A percentile compares a stretch with the other conserved stretches of the same genome.
Evolutionary conservation across 352 stramenopile genomes (phyloP).

Genomic region (Globisporangium recalcitrans): DNA sequence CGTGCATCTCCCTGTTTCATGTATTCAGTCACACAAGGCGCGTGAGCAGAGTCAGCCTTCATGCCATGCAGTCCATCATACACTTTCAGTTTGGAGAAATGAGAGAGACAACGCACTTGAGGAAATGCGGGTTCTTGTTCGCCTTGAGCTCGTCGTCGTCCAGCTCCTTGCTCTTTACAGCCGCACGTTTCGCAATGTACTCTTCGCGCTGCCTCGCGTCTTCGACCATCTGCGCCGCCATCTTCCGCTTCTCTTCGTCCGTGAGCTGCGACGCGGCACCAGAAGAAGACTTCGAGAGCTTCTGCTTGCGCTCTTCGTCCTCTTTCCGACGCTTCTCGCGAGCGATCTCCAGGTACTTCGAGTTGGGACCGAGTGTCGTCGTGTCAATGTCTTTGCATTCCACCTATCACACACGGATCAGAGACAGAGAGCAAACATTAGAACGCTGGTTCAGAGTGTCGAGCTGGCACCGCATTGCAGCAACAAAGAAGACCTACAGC

Average conservation of each 20-base stretch:
- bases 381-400: slow-evolving; percentile 73
- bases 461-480: neutral
- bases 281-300: slow-evolving; percentile 43
- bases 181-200: slow-evolving; percentile 44
- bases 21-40: neutral
- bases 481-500: slow-evolving; percentile 26
- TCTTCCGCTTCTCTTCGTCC: slow-evolving; percentile 57
- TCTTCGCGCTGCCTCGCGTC: slow-evolving; percentile 67
- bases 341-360: slow-evolving; percentile 68
- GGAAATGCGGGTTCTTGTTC: slow-evolving; percentile 62
- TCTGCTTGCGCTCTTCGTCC: slow-evolving; percentile 61
- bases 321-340: slow-evolving; percentile 62
- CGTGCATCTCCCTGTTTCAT: slow-evolving; percentile 53
- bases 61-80: neutral
- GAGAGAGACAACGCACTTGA: slow-evolving; percentile 45
- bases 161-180: slow-evolving; percentile 48
- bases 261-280: slow-evolving; percentile 21
- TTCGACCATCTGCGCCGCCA: slow-evolving; percentile 67
- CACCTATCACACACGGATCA: slow-evolving; percentile 20
- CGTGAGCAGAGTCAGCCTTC: neutral
- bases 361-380: slow-evolving; percentile 69
- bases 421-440: neutral
- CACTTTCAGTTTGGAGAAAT: neutral
- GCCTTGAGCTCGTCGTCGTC: slow-evolving; percentile 50
- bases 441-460: neutral